Evolutionary conservation across 805 yeast genomes (phyloP), one percentile per base, ranked within the genome.

Genomic region (Cyberlindnera mycetangii): DNA sequence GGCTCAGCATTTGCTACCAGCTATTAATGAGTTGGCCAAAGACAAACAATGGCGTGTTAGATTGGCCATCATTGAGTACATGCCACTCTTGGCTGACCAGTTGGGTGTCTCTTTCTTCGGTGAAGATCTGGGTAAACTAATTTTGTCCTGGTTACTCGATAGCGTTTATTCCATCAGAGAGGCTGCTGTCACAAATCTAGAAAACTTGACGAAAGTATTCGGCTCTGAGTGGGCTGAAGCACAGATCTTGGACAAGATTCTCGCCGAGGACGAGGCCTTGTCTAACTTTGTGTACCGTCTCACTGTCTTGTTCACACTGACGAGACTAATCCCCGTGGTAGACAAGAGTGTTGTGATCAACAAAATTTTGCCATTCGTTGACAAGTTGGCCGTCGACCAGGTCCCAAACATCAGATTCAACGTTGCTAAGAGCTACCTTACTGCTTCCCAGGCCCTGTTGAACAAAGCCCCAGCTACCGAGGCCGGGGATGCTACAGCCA

Each of bases 111-210:
- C 88, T 22, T 89, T 92, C 60, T 93, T 93, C 68, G 93, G 93
- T 65, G 86, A 88, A 62, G 96, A 90, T 58, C 74, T 93, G 53
- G 89, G 95, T 51, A 83, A 86, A 39, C 73, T 93, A 55, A 93
- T 97, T 59, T 78, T 93, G 78, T 85, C 90, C n/a, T 93, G 99
- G 98, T 73, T 93, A 53, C 90, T 97, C 96, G 99, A 93, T 69
- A 86, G 90, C 5, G 99, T 93, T 32, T 93, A 80, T 68, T 90
- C 98, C 5, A 90, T 93, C 49, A 82, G 99, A 67, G 95, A 89
- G 54, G 99, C 99, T 9, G 98, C 98, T 1, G 95, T 93, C 25
- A 70, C 73, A 45, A 93, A 90, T 65, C 71, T 93, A 55, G 82
- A 78, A 54, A 82, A 84, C 54, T 73, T 93, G 56, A 82, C 97